Conservation (phyloP, 352 stramenopile genomes). For the Phytophthora sp. region DNA sequence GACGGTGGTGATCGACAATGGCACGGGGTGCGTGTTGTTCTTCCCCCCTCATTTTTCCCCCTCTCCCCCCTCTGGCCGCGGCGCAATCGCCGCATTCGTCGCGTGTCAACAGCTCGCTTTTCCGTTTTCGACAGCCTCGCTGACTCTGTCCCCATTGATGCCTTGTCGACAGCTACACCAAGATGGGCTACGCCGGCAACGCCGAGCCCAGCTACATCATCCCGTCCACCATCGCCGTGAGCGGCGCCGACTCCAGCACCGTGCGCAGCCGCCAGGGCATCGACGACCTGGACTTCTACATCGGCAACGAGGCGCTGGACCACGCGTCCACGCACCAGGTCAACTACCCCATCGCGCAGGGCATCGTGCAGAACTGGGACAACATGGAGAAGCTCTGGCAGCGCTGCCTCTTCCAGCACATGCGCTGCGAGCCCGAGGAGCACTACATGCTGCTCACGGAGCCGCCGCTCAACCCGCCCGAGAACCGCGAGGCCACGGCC, state of each 20-base stretch:
- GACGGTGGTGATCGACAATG: conserved; percentile 97
- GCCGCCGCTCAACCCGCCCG: conserved; percentile 93
- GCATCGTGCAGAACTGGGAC: conserved; percentile 95
- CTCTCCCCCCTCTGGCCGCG: neutral
- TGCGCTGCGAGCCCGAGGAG: conserved; percentile 94
- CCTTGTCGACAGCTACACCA: conserved; percentile 97
- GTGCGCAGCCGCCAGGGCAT: conserved; percentile 90
- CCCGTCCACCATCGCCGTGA: conserved; percentile 92
- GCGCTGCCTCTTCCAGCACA: conserved; percentile 92
- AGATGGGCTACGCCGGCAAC: conserved; percentile 96
- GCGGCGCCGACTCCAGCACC: conserved; percentile 61
- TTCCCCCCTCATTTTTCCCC: neutral
- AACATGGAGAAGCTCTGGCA: conserved; percentile 97
- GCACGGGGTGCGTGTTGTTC: conserved; percentile 83
- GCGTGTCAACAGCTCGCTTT: neutral
- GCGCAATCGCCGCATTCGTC: neutral
- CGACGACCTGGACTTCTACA: conserved; percentile 96
- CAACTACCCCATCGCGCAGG: conserved; percentile 90
- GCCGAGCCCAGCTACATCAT: conserved; percentile 96
- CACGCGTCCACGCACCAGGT: conserved; percentile 92
- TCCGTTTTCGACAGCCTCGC: too few relatives aligned
- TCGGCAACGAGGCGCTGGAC: conserved; percentile 92
- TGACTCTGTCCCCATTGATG: too few relatives aligned
- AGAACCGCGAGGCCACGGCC: conserved; percentile 95
- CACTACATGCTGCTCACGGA: conserved; percentile 94